Percentiles rank a stretch among this genome's conserved stretches.
These are phyloP conservation scores for Cercospora janseana DNA, from an alignment of 2,329 filamentous ascomycete species.

Conservation along the genomic window DNA sequence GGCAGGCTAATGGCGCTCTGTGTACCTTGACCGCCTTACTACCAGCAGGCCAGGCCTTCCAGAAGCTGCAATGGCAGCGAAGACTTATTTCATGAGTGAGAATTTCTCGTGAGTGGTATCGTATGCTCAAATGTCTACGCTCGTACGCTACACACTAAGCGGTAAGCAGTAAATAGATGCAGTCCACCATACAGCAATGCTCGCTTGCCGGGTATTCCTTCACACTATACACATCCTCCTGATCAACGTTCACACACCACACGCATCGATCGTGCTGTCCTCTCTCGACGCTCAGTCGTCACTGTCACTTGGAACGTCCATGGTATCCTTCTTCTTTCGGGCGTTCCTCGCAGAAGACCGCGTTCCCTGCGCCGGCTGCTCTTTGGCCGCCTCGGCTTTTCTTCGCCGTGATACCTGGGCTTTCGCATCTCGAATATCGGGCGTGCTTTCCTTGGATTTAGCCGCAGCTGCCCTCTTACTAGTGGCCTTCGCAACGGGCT, in stretches of 20 bases:
- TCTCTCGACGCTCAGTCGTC: slow-evolving; percentile 33
- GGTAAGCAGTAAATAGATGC: background rate
- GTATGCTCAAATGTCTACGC: background rate
- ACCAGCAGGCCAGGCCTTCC: no score
- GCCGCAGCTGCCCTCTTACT: background rate
- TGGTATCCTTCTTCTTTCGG: slow-evolving; percentile 28
- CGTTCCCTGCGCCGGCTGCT: slow-evolving; percentile 21
- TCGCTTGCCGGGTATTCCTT: slow-evolving; percentile 1
- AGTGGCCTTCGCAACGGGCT: slow-evolving; percentile 6
- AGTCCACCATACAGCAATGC: slow-evolving; percentile 3
- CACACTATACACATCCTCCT: slow-evolving; percentile 4
- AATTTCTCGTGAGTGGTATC: background rate
- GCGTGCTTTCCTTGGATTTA: background rate
- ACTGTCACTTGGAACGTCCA: slow-evolving; percentile 29
- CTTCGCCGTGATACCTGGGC: slow-evolving; percentile 17
- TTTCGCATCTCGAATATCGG: background rate
- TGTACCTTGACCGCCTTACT: no score
- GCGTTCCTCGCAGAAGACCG: slow-evolving; percentile 19
- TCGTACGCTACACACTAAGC: slow-evolving; percentile 4
- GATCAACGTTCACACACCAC: background rate
- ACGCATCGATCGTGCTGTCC: slow-evolving; percentile 27
- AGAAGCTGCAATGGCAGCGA: no score
- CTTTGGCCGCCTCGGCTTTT: slow-evolving; percentile 17
- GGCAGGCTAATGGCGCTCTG: no score
- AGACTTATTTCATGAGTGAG: no score